These are phyloP conservation scores for Mortierella sp. DNA, from an alignment of 371 early-diverging fungal genomes.

Conservation along the genomic window DNA sequence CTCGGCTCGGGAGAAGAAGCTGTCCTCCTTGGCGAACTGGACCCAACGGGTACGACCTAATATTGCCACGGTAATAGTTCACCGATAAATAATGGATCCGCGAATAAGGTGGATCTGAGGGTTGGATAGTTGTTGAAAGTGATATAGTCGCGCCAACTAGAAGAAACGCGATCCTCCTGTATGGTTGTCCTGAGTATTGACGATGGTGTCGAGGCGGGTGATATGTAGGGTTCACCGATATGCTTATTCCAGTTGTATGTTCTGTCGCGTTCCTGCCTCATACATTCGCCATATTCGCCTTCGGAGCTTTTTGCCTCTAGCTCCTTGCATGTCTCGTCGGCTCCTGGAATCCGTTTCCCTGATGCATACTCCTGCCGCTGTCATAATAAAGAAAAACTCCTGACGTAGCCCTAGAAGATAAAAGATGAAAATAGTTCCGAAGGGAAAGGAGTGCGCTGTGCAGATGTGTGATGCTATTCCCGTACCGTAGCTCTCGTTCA, in stretches of 20 bases:
- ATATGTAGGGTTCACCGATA: not conserved
- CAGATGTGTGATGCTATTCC: slow-evolving; percentile 1
- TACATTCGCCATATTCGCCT: not conserved
- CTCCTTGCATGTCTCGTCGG: not conserved
- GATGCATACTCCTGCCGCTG: not conserved
- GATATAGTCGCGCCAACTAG: not conserved
- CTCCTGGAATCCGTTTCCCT: not conserved
- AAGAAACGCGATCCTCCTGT: not conserved
- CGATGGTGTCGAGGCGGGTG: not conserved
- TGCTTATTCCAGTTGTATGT: not conserved
- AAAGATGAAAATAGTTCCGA: not conserved
- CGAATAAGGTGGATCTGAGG: not conserved
- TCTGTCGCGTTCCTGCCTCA: not conserved
- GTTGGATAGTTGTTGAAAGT: not conserved
- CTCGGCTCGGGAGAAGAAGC: slow-evolving; percentile 63
- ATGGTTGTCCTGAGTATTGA: not conserved
- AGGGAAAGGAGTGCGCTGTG: not conserved
- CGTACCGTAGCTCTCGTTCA: slow-evolving; percentile 85
- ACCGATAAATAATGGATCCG: not conserved
- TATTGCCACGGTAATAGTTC: not conserved
- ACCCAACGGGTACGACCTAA: slow-evolving; percentile 94
- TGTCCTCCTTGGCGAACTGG: slow-evolving; percentile 72
- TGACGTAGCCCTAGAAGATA: not conserved
- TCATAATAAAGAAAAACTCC: not conserved
- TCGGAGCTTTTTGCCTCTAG: not conserved